phyloP scores from a whole-genome alignment of 192 early-diverging fungal species.

The Linnemannia elongata region DNA sequence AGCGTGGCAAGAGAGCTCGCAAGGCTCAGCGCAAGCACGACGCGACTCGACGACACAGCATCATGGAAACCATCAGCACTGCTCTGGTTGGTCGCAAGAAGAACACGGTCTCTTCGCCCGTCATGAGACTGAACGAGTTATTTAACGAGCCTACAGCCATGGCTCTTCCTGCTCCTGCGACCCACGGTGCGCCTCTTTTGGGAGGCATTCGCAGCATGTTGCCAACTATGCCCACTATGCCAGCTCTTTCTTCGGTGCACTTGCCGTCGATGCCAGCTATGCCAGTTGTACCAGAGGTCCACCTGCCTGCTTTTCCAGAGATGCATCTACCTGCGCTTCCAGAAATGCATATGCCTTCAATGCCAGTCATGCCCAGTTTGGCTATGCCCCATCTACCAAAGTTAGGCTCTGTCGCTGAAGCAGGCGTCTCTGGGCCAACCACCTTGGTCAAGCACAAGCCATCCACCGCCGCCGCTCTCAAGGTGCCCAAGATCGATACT shows the following conservation, averaged over 20 bases:
- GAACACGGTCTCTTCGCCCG: slow-evolving; percentile 28
- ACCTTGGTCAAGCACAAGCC: not conserved
- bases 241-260: not conserved
- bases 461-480: slow-evolving; percentile 19
- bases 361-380: not conserved
- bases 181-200: not conserved
- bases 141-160: slow-evolving; percentile 9
- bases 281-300: not conserved
- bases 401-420: not conserved
- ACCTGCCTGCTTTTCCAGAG: not conserved
- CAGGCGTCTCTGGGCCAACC: not conserved
- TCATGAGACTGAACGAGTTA: slow-evolving; percentile 29
- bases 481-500: slow-evolving; percentile 6
- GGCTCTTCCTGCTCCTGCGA: not conserved
- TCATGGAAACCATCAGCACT: slow-evolving; percentile 31
- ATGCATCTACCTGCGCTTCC: not conserved
- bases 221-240: not conserved
- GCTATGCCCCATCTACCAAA: not conserved
- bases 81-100: slow-evolving; percentile 35
- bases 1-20: slow-evolving; percentile 22
- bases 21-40: slow-evolving; percentile 39
- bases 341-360: not conserved
- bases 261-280: not conserved
- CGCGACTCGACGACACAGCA: not conserved
- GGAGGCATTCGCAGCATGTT: not conserved